Conservation (phyloP, 1,284 basidiomycete genomes). For the Rhodotorula sp. region DNA sequence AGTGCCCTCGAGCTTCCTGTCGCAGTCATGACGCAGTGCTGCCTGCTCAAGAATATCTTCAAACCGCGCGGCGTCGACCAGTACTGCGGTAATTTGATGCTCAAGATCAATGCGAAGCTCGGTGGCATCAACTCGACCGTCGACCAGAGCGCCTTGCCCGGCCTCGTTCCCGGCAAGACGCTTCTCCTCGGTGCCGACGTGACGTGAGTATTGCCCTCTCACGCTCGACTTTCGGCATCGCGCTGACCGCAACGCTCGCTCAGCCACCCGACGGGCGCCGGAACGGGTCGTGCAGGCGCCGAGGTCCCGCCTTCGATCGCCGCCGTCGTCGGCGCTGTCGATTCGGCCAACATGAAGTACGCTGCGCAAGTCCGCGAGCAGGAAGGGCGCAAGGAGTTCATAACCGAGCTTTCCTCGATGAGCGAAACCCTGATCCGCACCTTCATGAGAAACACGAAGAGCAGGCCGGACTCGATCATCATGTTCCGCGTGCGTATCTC, state of each 20-base stretch:
- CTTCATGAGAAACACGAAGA: conserved; percentile 45
- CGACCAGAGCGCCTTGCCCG: conserved; percentile 47
- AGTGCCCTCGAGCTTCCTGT: conserved; percentile 47
- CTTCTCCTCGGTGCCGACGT: conserved; percentile 53
- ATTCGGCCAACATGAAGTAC: conserved; percentile 39
- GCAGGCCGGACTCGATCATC: conserved; percentile 25
- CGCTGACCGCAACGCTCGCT: neutral
- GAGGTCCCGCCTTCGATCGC: conserved; percentile 52
- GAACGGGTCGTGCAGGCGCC: conserved; percentile 42
- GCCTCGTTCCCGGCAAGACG: conserved; percentile 41
- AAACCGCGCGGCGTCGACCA: conserved; percentile 44
- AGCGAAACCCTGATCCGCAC: conserved; percentile 42
- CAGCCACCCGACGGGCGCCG: conserved; percentile 39
- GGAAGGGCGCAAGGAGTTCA: conserved; percentile 49
- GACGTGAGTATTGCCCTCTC: conserved; percentile 14
- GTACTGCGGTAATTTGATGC: conserved; percentile 47
- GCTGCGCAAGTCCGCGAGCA: conserved; percentile 51
- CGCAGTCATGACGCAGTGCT: conserved; percentile 47
- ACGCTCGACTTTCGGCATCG: neutral
- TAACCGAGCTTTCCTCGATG: conserved; percentile 46
- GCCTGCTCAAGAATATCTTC: conserved; percentile 19
- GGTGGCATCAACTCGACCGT: conserved; percentile 52
- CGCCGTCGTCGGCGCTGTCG: conserved; percentile 50
- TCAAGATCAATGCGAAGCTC: conserved; percentile 50
- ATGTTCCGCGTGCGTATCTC: conserved; percentile 15